These are phyloP conservation scores for Pichia sp. DNA, from an alignment of 1,139 yeast species.

Conservation along the genomic window DNA sequence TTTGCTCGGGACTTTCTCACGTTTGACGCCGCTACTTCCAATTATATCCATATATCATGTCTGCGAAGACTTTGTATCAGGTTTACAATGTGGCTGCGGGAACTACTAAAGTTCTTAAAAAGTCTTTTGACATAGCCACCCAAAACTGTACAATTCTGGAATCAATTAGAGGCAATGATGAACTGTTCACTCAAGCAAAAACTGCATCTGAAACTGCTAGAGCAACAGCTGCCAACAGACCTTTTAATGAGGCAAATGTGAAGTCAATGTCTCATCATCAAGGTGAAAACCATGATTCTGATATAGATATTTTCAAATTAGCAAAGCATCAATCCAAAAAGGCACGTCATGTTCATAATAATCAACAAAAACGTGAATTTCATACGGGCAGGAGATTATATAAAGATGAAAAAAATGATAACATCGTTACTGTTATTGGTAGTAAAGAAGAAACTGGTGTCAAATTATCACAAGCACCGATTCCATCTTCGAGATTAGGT, in stretches of 20 bases:
- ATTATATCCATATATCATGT: conserved; percentile 4
- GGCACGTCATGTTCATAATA: neutral
- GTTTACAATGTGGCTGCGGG: conserved; percentile 19
- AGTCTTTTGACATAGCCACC: conserved; percentile 24
- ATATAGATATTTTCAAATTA: conserved; percentile 27
- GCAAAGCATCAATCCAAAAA: conserved; percentile 17
- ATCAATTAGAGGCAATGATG: conserved; percentile 27
- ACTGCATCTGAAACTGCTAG: conserved; percentile 28
- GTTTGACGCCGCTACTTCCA: too few species aligned
- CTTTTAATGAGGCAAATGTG: conserved; percentile 14
- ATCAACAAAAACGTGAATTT: conserved; percentile 15
- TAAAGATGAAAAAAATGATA: conserved; percentile 6
- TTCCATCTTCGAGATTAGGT: conserved; percentile 81
- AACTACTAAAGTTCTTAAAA: conserved; percentile 17
- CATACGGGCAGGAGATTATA: conserved; percentile 11
- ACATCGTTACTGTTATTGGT: conserved; percentile 29
- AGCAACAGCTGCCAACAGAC: conserved; percentile 18
- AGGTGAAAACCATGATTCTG: conserved; percentile 20
- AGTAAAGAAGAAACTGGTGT: conserved; percentile 36
- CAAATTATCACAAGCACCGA: conserved; percentile 58
- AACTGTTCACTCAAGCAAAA: conserved; percentile 33
- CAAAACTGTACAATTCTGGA: conserved; percentile 27
- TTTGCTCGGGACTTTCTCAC: too few species aligned
- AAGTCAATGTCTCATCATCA: conserved; percentile 10
- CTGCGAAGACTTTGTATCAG: conserved; percentile 18